A percentile compares a stretch with the other conserved stretches of the same genome.
Evolutionary conservation across 2,329 filamentous ascomycete genomes (phyloP).

Genomic region (Penicillium sp.): DNA sequence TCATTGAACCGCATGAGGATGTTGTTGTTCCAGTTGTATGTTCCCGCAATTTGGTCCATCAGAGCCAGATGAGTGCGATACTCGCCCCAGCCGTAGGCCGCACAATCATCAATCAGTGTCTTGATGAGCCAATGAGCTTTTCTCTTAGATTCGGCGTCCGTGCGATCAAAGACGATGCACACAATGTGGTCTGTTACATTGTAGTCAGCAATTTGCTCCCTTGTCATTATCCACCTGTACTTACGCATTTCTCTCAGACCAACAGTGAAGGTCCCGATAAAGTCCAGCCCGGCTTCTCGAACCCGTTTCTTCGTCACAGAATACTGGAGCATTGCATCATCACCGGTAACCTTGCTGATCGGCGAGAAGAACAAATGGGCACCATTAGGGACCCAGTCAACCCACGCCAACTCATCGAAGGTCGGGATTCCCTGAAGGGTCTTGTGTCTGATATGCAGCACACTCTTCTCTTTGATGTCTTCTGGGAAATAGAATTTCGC

Average conservation of each 20-base stretch:
- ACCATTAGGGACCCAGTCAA: not conserved
- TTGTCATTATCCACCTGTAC: not conserved
- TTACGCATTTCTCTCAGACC: slow-evolving; percentile 50
- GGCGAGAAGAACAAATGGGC: slow-evolving; percentile 25
- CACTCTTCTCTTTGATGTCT: slow-evolving; percentile 34
- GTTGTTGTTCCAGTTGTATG: slow-evolving; percentile 45
- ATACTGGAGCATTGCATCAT: slow-evolving; percentile 47
- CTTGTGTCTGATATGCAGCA: slow-evolving; percentile 27
- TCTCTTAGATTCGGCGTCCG: not conserved
- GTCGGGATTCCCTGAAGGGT: not conserved
- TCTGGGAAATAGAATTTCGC: slow-evolving; percentile 37
- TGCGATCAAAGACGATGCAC: no score
- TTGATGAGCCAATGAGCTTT: not conserved
- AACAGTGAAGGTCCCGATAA: slow-evolving; percentile 50
- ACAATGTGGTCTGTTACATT: no score
- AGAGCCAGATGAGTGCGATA: slow-evolving; percentile 47
- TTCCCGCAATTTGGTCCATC: slow-evolving; percentile 48
- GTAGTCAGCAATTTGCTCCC: not conserved
- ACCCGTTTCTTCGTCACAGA: slow-evolving; percentile 39
- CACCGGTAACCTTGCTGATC: slow-evolving; percentile 48
- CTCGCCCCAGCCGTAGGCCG: slow-evolving; percentile 37
- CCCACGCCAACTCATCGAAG: not conserved
- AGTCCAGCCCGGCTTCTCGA: slow-evolving; percentile 48
- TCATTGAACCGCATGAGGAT: slow-evolving; percentile 45
- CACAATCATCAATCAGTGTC: no score